Evolutionary conservation across 768 basidiomycete species (phyloP), one percentile per base, ranked within the genome.

Genomic region (Mrakia hoshinonis): DNA sequence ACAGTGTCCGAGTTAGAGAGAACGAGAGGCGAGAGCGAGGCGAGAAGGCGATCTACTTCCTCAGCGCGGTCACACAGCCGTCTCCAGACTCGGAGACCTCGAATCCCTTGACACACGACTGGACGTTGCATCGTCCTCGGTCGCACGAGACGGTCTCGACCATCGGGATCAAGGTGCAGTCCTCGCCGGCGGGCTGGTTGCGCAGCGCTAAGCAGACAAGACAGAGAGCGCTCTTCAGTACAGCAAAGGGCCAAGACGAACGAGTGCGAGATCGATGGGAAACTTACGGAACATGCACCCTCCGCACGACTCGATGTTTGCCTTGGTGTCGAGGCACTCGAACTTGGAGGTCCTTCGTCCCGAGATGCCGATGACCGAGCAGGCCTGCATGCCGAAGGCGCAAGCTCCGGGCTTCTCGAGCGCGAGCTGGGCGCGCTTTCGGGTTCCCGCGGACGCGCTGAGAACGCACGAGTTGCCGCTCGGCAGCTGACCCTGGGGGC

Each of bases 101-200:
- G 61, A 62, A 77, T 3, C 78, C 78, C 10, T 52, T 62, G 39
- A 68, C 67, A 73, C 79, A 79, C 15, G 75, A 75, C 72, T 77
- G 76, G 64, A 81, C 78, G 70, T 78, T 73, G 68, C 81, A 81
- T 62, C 72, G 55, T 15, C 79, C 79, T 2, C 47, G 55, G 24
- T 85, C 83, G 78, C 90, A 92, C n/a, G 84, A 85, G 75, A 90
- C 87, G 76, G 86, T 86, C 84, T 85, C 85, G 24, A 84, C 86
- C 60, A 86, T 85, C 55, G 80, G 73, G 74, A 91, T 89, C 55
- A 83, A 79, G 22, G 86, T 86, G 79, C 89, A 92, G 78, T 92
- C 87, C 77, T 85, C 81, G 31, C 90, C 90, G 11, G 31, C 31
- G 3, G 60, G 26, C 62, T 61, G 58, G 4, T 31, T 36, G 31